phyloP scores from a whole-genome alignment of 1,284 basidiomycete genomes.

The Coniferiporia sulphurascens region DNA sequence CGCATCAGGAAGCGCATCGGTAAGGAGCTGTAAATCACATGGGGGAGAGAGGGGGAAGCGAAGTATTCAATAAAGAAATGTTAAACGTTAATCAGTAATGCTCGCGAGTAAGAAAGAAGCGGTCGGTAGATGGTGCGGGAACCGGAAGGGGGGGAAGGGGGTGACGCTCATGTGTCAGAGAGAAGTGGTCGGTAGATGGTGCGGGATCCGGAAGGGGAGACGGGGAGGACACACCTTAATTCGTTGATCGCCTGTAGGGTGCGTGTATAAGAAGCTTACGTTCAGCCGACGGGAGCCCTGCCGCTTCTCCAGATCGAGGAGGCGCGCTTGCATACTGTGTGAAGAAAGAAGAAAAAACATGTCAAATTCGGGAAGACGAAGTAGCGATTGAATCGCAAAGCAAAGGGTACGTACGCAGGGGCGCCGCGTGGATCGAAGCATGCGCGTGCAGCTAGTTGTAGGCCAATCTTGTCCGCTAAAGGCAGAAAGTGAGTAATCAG shows the following conservation, averaged over 20 bases:
- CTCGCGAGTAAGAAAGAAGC: not conserved
- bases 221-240: slow-evolving; percentile 48
- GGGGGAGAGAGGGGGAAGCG: not conserved
- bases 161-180: too few species aligned
- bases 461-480: slow-evolving; percentile 72
- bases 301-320: slow-evolving; percentile 48
- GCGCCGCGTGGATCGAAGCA: slow-evolving; percentile 80
- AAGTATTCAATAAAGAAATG: too few species aligned
- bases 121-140: too few species aligned
- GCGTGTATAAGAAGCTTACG: slow-evolving; percentile 63
- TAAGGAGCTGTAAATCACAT: slow-evolving; percentile 40
- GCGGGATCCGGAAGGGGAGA: not conserved
- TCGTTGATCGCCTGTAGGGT: slow-evolving; percentile 67
- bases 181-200: not conserved
- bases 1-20: slow-evolving; percentile 51
- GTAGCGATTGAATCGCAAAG: not conserved
- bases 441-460: slow-evolving; percentile 68
- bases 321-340: slow-evolving; percentile 61
- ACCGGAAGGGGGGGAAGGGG: not conserved
- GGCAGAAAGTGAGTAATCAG: not conserved
- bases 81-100: not conserved
- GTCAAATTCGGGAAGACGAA: slow-evolving; percentile 8
- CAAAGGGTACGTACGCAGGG: slow-evolving; percentile 47
- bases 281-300: slow-evolving; percentile 23
- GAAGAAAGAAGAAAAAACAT: not conserved